A percentile compares a stretch with the other conserved stretches of the same genome.
phyloP scores from a whole-genome alignment of 148 eudicot species.

The Vaccinium myrtillus region DNA sequence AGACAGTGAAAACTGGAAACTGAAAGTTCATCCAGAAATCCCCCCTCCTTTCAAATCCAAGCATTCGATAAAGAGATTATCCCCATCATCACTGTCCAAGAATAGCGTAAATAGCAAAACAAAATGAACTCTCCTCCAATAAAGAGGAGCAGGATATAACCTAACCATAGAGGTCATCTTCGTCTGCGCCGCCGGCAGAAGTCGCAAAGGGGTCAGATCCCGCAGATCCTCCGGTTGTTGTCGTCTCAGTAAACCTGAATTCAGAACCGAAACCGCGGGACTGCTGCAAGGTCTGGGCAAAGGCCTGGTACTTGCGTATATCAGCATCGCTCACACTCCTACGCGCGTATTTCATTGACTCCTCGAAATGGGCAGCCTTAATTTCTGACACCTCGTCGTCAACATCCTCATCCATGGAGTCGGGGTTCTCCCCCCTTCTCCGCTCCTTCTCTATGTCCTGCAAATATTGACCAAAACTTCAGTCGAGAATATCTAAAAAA shows the following conservation, averaged over 20 bases:
- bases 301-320: constrained; percentile 49
- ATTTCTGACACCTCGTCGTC: constrained; percentile 49
- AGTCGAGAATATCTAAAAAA: neutral
- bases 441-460: constrained; percentile 54
- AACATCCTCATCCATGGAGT: constrained; percentile 43
- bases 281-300: constrained; percentile 56
- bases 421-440: constrained; percentile 34
- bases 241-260: constrained; percentile 37
- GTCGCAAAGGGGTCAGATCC: constrained; percentile 32
- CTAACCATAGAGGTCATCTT: constrained; percentile 40
- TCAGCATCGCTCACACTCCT: constrained; percentile 56
- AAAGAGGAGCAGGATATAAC: constrained; percentile 1
- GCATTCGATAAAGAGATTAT: neutral
- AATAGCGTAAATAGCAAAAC: neutral
- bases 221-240: constrained; percentile 19
- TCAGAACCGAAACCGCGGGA: constrained; percentile 49
- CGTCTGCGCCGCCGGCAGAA: constrained; percentile 36
- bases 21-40: neutral
- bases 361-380: constrained; percentile 47
- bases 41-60: neutral
- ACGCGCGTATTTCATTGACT: constrained; percentile 50
- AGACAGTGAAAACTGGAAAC: neutral
- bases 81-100: neutral
- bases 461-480: constrained; percentile 8
- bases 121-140: neutral